A percentile compares a stretch with the other conserved stretches of the same genome.
phyloP scores from a whole-genome alignment of 225 moss, liverwort and hornwort species.

The Neckera pumila region DNA sequence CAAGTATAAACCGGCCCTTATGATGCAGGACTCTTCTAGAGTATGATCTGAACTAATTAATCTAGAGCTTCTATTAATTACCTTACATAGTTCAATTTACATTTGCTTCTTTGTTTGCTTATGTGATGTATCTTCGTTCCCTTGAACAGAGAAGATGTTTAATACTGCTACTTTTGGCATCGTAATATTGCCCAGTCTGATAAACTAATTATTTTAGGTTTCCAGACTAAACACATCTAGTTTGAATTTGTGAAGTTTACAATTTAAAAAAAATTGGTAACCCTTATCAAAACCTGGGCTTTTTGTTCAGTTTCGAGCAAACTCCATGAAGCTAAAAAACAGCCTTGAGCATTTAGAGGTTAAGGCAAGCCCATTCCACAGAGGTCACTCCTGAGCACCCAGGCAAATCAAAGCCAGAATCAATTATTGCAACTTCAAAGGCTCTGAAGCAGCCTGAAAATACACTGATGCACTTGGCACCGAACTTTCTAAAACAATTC shows the following conservation, averaged over 20 bases:
- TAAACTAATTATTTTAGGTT: not conserved
- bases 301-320: not conserved
- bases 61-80: not conserved
- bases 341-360: not conserved
- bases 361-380: not conserved
- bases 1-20: no score
- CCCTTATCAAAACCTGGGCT: not conserved
- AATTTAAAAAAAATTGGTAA: not conserved
- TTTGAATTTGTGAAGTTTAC: no score
- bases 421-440: not conserved
- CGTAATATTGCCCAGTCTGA: not conserved
- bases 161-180: not conserved
- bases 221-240: no score
- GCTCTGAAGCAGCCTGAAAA: not conserved
- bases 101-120: not conserved
- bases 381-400: not conserved
- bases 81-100: not conserved
- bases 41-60: not conserved
- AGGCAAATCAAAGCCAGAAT: not conserved
- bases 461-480: not conserved
- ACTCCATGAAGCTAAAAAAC: not conserved
- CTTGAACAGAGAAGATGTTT: not conserved
- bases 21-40: slow-evolving; percentile 1
- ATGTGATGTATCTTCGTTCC: not conserved
- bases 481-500: not conserved